These are phyloP conservation scores for Suillus weaverae DNA, from an alignment of 768 basidiomycete genomes.

Conservation along the genomic window DNA sequence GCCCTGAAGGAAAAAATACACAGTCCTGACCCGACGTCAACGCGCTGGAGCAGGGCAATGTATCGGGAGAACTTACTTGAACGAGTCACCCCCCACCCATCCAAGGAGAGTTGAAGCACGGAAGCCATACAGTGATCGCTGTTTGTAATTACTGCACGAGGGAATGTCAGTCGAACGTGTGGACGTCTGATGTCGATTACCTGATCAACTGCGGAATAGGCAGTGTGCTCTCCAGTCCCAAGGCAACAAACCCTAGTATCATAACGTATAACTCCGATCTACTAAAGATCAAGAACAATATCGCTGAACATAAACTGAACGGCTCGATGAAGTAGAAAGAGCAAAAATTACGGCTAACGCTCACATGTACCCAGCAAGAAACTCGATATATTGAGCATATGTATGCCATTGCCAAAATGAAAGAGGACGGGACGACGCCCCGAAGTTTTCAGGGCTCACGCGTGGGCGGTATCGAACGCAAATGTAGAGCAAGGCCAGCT, in stretches of 20 bases:
- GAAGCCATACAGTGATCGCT: slow-evolving; percentile 81
- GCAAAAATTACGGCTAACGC: slow-evolving; percentile 5
- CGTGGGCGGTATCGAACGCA: slow-evolving; percentile 72
- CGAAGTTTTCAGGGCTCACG: slow-evolving; percentile 56
- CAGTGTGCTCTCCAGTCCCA: slow-evolving; percentile 84
- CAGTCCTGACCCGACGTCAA: slow-evolving; percentile 49
- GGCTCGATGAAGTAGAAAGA: slow-evolving; percentile 12
- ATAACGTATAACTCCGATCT: slow-evolving; percentile 59
- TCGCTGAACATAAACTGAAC: slow-evolving; percentile 61
- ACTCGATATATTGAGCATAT: slow-evolving; percentile 80
- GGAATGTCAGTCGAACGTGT: not conserved
- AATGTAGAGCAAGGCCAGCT: slow-evolving; percentile 81
- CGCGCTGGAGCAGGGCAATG: slow-evolving; percentile 6
- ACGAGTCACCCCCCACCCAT: slow-evolving; percentile 82
- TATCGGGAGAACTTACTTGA: slow-evolving; percentile 58
- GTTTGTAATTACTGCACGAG: slow-evolving; percentile 67
- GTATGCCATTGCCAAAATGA: slow-evolving; percentile 86
- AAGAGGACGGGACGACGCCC: slow-evolving; percentile 62
- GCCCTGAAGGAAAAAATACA: slow-evolving; percentile 74
- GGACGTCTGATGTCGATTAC: slow-evolving; percentile 32
- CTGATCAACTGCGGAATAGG: slow-evolving; percentile 84
- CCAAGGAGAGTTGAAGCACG: slow-evolving; percentile 79
- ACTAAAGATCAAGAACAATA: slow-evolving; percentile 73
- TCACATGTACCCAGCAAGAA: slow-evolving; percentile 77
- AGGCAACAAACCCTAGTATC: slow-evolving; percentile 70